These are phyloP conservation scores for Apiospora sp. DNA, from an alignment of 2,329 filamentous ascomycete genomes.

Conservation along the genomic window DNA sequence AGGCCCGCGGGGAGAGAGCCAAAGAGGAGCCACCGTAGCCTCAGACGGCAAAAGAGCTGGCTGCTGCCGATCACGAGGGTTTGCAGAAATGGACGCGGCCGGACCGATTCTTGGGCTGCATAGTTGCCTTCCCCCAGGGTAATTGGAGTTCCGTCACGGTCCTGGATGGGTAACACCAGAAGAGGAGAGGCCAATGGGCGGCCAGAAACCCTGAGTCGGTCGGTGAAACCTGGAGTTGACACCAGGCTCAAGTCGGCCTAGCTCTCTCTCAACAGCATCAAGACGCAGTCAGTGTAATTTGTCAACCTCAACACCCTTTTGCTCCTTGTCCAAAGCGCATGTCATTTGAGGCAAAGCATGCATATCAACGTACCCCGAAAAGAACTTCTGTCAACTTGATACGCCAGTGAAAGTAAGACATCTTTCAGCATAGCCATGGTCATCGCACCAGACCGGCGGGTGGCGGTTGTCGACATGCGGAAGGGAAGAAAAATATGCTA, in stretches of 20 bases:
- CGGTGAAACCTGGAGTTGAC: constrained; percentile 16
- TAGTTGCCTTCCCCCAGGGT: background rate
- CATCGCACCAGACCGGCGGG: background rate
- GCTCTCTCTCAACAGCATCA: constrained; percentile 7
- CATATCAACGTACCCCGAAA: background rate
- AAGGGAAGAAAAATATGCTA: background rate
- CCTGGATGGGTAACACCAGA: constrained; percentile 14
- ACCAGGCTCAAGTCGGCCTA: constrained; percentile 15
- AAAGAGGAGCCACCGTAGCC: background rate
- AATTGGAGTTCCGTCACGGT: constrained; percentile 1
- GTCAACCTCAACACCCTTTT: background rate
- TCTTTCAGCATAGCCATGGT: background rate
- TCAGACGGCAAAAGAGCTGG: constrained; percentile 6
- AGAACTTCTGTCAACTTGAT: too few species aligned
- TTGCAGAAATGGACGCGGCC: constrained; percentile 19
- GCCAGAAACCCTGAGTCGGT: background rate
- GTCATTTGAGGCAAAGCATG: background rate
- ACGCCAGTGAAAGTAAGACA: background rate
- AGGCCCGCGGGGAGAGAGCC: background rate
- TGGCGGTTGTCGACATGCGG: background rate
- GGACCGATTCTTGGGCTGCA: constrained; percentile 16
- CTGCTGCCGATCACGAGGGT: constrained; percentile 15
- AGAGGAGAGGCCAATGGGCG: constrained; percentile 4
- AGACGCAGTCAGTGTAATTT: background rate
- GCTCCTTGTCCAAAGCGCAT: background rate